phyloP scores from a whole-genome alignment of 371 early-diverging fungal species.

The Rhizopus stolonifer region DNA sequence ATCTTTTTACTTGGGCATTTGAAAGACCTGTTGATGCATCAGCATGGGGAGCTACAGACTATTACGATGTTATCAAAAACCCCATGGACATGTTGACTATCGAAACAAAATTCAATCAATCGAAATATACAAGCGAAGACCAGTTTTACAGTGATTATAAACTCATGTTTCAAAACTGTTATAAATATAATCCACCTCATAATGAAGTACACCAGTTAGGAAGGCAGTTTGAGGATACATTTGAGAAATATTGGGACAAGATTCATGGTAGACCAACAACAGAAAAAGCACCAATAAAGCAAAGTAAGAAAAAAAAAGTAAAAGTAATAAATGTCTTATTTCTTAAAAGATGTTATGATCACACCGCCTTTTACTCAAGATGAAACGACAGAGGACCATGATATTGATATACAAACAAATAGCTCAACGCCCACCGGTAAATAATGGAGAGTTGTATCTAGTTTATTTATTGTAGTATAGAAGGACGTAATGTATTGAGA shows the following conservation, averaged over 20 bases:
- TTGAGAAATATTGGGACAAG: constrained; percentile 72
- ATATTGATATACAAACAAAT: neutral
- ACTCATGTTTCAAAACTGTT: constrained; percentile 86
- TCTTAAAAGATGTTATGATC: neutral
- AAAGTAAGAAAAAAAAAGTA: neutral
- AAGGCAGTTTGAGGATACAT: constrained; percentile 48
- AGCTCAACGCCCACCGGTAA: neutral
- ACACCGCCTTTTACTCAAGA: neutral
- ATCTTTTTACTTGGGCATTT: constrained; percentile 53
- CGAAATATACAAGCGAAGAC: constrained; percentile 41
- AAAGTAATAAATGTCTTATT: neutral
- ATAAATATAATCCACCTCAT: constrained; percentile 83
- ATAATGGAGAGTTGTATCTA: no score
- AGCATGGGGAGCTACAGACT: constrained; percentile 84
- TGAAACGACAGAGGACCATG: neutral
- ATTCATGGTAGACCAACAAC: constrained; percentile 2
- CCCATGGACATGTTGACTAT: constrained; percentile 98
- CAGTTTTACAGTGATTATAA: constrained; percentile 61
- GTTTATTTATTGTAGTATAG: neutral
- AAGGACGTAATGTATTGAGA: neutral
- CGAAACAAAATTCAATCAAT: constrained; percentile 66
- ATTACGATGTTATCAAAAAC: constrained; percentile 82
- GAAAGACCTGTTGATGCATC: constrained; percentile 88
- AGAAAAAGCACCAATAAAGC: neutral
- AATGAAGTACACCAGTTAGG: constrained; percentile 69